These are phyloP conservation scores for Paecilomyces variotii DNA, from an alignment of 2,329 filamentous ascomycete species.

Conservation along the genomic window DNA sequence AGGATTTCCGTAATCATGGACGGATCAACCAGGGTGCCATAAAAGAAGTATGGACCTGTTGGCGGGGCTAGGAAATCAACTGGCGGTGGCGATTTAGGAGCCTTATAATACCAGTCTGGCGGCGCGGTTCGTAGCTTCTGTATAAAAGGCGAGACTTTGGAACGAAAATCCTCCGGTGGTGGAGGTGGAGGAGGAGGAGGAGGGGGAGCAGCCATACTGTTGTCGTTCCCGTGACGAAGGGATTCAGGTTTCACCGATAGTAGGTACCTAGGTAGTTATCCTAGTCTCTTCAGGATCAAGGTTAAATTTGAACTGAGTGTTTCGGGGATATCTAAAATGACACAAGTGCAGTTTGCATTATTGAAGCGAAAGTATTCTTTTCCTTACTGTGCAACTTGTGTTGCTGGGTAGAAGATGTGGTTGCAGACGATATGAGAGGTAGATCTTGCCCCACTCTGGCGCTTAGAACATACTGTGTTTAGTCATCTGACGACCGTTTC, in stretches of 20 bases:
- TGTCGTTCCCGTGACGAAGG: neutral
- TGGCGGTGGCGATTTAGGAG: neutral
- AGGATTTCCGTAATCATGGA: conserved; percentile 18
- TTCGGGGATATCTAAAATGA: too few relatives aligned
- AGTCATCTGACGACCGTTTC: too few relatives aligned
- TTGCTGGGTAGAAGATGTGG: too few relatives aligned
- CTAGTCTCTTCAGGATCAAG: too few relatives aligned
- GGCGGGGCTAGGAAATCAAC: conserved; percentile 3
- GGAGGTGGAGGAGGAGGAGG: neutral
- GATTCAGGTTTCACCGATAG: neutral
- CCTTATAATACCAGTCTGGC: neutral
- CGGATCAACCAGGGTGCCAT: conserved; percentile 27
- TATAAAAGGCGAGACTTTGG: neutral
- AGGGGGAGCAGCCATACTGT: neutral
- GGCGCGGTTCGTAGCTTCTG: neutral
- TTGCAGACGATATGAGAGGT: too few relatives aligned
- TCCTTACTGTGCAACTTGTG: too few relatives aligned
- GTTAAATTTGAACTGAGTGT: too few relatives aligned
- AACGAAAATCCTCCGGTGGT: neutral
- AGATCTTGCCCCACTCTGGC: too few relatives aligned
- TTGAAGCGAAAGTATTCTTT: too few relatives aligned
- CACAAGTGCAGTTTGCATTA: too few relatives aligned
- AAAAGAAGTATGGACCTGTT: conserved; percentile 28
- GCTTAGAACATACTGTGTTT: too few relatives aligned
- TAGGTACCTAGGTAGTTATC: too few relatives aligned